Evolutionary conservation across 129 eudicot species (phyloP).

Genomic region (Tagetes erecta): DNA sequence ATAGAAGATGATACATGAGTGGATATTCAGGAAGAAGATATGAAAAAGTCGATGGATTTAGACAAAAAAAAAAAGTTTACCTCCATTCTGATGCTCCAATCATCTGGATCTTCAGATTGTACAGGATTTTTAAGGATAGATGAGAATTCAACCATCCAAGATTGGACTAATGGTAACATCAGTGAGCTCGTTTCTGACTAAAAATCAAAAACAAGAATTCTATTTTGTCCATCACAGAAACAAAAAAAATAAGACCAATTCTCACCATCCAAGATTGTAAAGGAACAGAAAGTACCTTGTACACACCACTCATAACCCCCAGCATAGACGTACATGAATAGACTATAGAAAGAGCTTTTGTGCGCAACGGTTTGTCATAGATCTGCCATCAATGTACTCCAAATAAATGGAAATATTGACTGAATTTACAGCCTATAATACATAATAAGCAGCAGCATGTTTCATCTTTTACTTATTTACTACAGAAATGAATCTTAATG

Average conservation of each 20-base stretch:
- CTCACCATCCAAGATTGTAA: background rate
- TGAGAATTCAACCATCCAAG: constrained; percentile 86
- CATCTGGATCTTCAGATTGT: constrained; percentile 96
- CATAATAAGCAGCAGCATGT: constrained; percentile 14
- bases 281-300: constrained; percentile 61
- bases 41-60: constrained; percentile 14
- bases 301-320: constrained; percentile 90
- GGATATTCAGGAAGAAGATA: constrained; percentile 23
- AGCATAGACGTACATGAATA: constrained; percentile 79
- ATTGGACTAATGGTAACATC: constrained; percentile 70
- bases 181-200: constrained; percentile 76
- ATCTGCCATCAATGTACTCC: constrained; percentile 47
- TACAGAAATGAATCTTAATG: constrained; percentile 8
- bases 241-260: background rate
- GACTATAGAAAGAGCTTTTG: constrained; percentile 79
- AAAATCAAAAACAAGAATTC: constrained; percentile 18
- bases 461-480: constrained; percentile 10
- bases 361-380: constrained; percentile 64
- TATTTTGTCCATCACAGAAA: constrained; percentile 6
- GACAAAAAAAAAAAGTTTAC: constrained; percentile 35
- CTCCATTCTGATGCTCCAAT: constrained; percentile 98
- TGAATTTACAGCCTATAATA: constrained; percentile 7
- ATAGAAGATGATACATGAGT: constrained; percentile 17
- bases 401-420: constrained; percentile 20
- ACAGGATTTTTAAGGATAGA: constrained; percentile 63